A percentile compares a stretch with the other conserved stretches of the same genome.
Evolutionary conservation across 352 stramenopile genomes (phyloP).

Genomic region (Lagenidium giganteum): DNA sequence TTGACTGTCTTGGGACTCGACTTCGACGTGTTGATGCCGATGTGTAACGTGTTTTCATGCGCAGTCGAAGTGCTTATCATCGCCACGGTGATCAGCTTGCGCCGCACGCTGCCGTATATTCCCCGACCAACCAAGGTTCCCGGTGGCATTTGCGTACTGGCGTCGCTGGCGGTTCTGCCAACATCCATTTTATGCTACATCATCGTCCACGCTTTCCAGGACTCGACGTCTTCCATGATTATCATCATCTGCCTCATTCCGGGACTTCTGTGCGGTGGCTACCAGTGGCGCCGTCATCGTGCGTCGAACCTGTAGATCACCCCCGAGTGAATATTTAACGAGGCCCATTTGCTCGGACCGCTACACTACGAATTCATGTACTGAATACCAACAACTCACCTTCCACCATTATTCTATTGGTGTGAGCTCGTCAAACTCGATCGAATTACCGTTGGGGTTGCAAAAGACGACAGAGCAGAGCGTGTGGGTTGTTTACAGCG

Average conservation of each 20-base stretch:
- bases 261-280: slow-evolving; percentile 13
- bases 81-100: slow-evolving; percentile 77
- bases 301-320: too few species aligned
- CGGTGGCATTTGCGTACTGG: slow-evolving; percentile 13
- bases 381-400: too few species aligned
- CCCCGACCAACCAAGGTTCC: slow-evolving; percentile 32
- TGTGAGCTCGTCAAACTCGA: too few species aligned
- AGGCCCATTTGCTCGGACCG: too few species aligned
- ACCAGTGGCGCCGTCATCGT: neutral
- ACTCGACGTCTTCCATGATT: slow-evolving; percentile 23
- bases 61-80: slow-evolving; percentile 81
- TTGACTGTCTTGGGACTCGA: slow-evolving; percentile 12
- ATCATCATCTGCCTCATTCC: slow-evolving; percentile 27
- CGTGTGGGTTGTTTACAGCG: too few species aligned
- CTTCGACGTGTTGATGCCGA: slow-evolving; percentile 50
- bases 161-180: slow-evolving; percentile 8
- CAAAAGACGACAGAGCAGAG: too few species aligned
- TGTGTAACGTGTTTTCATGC: slow-evolving; percentile 83
- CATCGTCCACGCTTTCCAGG: slow-evolving; percentile 12
- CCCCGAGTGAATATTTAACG: too few species aligned
- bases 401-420: too few species aligned
- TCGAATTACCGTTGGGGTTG: too few species aligned
- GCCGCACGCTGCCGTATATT: slow-evolving; percentile 43
- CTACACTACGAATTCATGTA: too few species aligned
- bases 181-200: slow-evolving; percentile 8